Evolutionary conservation across 1,284 basidiomycete species (phyloP), one percentile per base, ranked within the genome.

Genomic region (Meripilus lineatus): DNA sequence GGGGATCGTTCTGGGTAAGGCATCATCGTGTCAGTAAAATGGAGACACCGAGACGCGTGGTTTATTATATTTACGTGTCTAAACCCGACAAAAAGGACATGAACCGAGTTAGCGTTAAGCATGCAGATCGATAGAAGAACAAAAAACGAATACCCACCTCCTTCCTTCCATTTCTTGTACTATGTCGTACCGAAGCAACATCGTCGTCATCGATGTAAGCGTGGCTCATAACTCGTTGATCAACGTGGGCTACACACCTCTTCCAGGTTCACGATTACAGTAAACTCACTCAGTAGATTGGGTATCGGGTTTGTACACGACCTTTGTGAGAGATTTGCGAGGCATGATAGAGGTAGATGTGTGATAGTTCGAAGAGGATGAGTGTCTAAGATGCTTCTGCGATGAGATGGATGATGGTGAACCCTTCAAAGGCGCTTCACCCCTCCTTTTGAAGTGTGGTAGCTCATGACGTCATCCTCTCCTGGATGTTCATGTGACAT

Each of bases 111-210:
- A 28, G 3, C 17, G 36, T 43, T 32, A 50, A 50, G 43, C 52
- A 62, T 44, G 58, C 34, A 58, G 50, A 40, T 52, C 38, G 49
- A 58, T 50, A n/a, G 3, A 37, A 8, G 23, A 17, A 14, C 45
- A 51, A 52, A 40, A 50, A 58, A 38, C 36, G 18, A 25, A 13
- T 20, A 56, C 72, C 67, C 54, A 87, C 85, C 85, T 72, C 84
- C 87, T 11, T 69, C 74, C 63, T 80, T 84, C 82, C 84, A 91
- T 61, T 81, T 85, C 68, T 79, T 77, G 65, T 70, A 88, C 88
- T 90, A 52, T 32, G 45, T 18, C 36, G 38, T 5, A 45, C 33
- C 24, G 35, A 32, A 32, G 18, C 24, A 47, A 40, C 20, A 24
- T 8, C 26, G 28, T 33, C 37, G 30, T 37, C 48, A 48, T 44